Evolutionary conservation across 805 yeast genomes (phyloP).

Genomic region (Lipomyces mesembrius): DNA sequence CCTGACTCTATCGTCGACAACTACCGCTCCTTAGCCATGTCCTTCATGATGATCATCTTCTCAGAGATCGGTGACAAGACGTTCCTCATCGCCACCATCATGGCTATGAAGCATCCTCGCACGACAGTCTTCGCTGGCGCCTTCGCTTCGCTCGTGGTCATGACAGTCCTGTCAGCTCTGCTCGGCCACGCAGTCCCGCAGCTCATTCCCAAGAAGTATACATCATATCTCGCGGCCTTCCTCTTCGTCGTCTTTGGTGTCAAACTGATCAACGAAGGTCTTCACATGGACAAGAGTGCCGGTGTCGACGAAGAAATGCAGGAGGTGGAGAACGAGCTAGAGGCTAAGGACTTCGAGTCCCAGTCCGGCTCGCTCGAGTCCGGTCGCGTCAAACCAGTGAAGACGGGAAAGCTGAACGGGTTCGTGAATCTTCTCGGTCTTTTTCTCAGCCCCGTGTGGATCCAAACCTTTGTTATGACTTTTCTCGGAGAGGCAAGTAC

Average conservation of each 20-base stretch:
- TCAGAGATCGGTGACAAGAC: conserved; percentile 98
- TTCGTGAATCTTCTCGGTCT: conserved; percentile 61
- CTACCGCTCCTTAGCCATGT: conserved; percentile 60
- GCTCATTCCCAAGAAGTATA: conserved; percentile 74
- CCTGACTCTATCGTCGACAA: conserved; percentile 18
- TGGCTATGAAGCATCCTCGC: conserved; percentile 95
- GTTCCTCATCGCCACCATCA: conserved; percentile 91
- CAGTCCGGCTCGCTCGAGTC: conserved; percentile 62
- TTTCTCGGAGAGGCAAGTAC: conserved; percentile 73
- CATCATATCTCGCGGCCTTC: conserved; percentile 79
- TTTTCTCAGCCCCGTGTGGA: conserved; percentile 84
- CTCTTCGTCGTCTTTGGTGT: conserved; percentile 83
- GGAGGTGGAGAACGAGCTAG: conserved; percentile 94
- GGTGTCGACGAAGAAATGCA: conserved; percentile 96
- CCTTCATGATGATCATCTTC: conserved; percentile 88
- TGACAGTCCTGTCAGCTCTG: conserved; percentile 89
- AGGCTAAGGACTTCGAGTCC: conserved; percentile 59
- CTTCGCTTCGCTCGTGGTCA: conserved; percentile 77
- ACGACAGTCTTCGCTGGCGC: conserved; percentile 86
- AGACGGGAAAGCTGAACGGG: conserved; percentile 44
- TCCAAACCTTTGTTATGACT: conserved; percentile 93
- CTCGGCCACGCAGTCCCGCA: conserved; percentile 92
- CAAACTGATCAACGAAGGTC: conserved; percentile 73
- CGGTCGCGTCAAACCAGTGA: conserved; percentile 46
- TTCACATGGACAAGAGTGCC: conserved; percentile 70